Conservation (phyloP, 2,329 filamentous ascomycete genomes). For the Aspergillus calidoustus region DNA sequence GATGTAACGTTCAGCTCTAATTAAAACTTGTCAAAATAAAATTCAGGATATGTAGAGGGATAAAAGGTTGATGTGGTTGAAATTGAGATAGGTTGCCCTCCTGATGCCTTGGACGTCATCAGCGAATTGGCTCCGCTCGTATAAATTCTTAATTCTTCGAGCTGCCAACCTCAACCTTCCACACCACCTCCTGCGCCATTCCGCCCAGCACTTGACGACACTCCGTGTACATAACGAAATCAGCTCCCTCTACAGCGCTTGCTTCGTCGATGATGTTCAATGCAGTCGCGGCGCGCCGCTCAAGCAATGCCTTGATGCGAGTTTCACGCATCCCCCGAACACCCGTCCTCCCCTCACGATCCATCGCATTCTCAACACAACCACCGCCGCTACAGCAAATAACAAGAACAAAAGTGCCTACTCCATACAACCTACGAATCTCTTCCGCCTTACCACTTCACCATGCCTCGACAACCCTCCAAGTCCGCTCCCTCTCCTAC, state of each 20-base stretch:
- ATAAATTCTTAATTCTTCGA: conserved; percentile 16
- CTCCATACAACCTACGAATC: conserved; percentile 13
- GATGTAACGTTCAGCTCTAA: neutral
- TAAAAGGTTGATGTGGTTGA: neutral
- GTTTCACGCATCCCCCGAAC: conserved; percentile 4
- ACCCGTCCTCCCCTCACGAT: conserved; percentile 9
- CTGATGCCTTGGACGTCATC: conserved; percentile 17
- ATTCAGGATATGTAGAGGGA: neutral
- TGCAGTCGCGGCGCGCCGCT: conserved; percentile 16
- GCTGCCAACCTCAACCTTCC: neutral
- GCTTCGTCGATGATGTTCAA: conserved; percentile 26
- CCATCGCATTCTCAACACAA: conserved; percentile 12
- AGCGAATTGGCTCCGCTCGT: conserved; percentile 8
- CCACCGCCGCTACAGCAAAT: conserved; percentile 8
- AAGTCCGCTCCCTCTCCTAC: conserved; percentile 32
- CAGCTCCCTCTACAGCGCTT: neutral
- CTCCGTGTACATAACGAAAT: neutral
- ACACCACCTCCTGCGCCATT: neutral
- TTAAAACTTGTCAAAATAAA: neutral
- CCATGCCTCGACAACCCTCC: conserved; percentile 7
- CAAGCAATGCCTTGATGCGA: conserved; percentile 13
- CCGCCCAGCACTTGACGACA: neutral
- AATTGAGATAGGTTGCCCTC: neutral
- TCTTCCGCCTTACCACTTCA: conserved; percentile 22
- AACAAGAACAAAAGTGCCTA: conserved; percentile 16